Conservation (phyloP, 2,329 filamentous ascomycete species). For the Calycina marina region DNA sequence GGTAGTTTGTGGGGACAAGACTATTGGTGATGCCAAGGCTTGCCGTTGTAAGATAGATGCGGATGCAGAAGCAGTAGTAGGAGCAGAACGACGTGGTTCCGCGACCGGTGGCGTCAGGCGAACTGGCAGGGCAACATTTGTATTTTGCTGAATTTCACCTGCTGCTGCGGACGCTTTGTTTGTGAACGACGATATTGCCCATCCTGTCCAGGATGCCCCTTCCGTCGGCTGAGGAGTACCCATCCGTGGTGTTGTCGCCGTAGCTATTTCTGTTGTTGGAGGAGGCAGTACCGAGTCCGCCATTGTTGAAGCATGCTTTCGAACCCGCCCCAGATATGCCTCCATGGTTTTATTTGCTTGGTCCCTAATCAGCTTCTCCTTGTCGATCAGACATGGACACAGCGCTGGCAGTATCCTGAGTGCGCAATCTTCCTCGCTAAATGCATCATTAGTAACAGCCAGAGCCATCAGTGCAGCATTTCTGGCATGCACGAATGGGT, state of each 20-base stretch:
- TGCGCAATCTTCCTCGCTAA: constrained; percentile 81
- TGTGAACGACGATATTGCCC: constrained; percentile 97
- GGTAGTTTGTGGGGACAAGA: constrained; percentile 28
- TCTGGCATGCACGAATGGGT: constrained; percentile 88
- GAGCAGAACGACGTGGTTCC: constrained; percentile 22
- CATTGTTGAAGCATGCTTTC: constrained; percentile 63
- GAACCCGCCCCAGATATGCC: constrained; percentile 66
- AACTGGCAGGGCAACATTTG: constrained; percentile 29
- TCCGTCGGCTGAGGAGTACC: constrained; percentile 59
- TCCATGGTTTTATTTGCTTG: constrained; percentile 85
- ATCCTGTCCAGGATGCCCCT: constrained; percentile 70
- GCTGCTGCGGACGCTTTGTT: constrained; percentile 78
- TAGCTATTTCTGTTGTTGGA: constrained; percentile 32
- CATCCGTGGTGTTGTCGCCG: constrained; percentile 50
- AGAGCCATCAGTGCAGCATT: constrained; percentile 82
- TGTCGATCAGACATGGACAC: constrained; percentile 77
- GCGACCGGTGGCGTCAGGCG: constrained; percentile 28
- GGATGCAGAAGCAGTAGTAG: constrained; percentile 37
- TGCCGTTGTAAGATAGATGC: constrained; percentile 47
- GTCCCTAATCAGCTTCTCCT: constrained; percentile 87
- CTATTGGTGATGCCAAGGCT: constrained; percentile 37
- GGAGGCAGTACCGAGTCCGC: constrained; percentile 68
- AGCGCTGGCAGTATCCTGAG: constrained; percentile 69
- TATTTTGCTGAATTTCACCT: constrained; percentile 60
- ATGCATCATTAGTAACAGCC: constrained; percentile 71